These are phyloP conservation scores for Eremothecium coryli DNA, from an alignment of 1,139 yeast genomes.

Conservation along the genomic window DNA sequence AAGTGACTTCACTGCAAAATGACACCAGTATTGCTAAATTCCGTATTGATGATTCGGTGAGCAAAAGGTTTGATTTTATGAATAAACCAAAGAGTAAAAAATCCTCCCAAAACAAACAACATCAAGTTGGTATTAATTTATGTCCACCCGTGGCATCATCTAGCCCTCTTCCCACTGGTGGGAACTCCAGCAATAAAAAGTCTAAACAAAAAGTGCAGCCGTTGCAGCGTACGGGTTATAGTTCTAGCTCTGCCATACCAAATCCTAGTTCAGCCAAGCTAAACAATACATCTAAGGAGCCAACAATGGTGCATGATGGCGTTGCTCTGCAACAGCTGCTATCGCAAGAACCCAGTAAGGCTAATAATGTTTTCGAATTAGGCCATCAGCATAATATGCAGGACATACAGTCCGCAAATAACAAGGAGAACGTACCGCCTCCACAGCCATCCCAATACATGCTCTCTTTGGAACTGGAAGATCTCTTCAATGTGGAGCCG, in stretches of 20 bases:
- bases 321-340: constrained; percentile 7
- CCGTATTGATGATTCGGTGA: constrained; percentile 25
- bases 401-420: background rate
- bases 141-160: background rate
- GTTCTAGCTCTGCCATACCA: constrained; percentile 2
- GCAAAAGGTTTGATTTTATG: constrained; percentile 30
- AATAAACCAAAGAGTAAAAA: constrained; percentile 19
- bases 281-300: constrained; percentile 5
- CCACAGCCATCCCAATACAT: constrained; percentile 28
- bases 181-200: background rate
- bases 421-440: constrained; percentile 19
- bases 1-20: constrained; percentile 21
- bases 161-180: too few relatives aligned
- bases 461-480: constrained; percentile 31
- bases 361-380: constrained; percentile 6
- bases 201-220: background rate
- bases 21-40: constrained; percentile 21
- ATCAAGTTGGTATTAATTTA: background rate
- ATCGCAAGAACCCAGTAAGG: constrained; percentile 4
- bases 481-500: constrained; percentile 1
- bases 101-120: background rate
- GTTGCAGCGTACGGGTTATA: constrained; percentile 3
- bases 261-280: background rate
- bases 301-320: constrained; percentile 6
- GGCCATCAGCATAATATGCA: constrained; percentile 2